These are phyloP conservation scores for Nakaseomyces delphensis DNA, from an alignment of 1,139 yeast genomes.

Conservation along the genomic window DNA sequence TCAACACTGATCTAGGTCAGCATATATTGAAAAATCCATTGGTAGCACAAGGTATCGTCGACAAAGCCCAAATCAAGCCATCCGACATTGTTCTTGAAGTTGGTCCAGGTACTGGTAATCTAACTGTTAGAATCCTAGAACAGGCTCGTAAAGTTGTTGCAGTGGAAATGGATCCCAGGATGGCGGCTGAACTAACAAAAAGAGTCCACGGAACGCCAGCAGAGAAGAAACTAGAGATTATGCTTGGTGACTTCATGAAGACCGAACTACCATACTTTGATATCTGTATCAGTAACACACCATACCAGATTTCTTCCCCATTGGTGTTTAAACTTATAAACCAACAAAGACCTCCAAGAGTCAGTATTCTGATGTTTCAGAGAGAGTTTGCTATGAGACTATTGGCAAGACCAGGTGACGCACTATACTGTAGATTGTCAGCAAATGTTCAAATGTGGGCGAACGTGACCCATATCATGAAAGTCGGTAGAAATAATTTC, in stretches of 20 bases:
- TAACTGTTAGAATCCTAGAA: constrained; percentile 86
- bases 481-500: constrained; percentile 92
- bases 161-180: constrained; percentile 97
- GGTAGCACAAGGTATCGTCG: constrained; percentile 96
- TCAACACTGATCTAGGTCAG: constrained; percentile 95
- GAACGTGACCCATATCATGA: constrained; percentile 94
- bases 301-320: constrained; percentile 95
- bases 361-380: constrained; percentile 94
- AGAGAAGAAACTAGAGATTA: constrained; percentile 81
- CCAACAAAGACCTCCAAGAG: constrained; percentile 91
- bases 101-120: constrained; percentile 99
- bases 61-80: constrained; percentile 87
- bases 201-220: constrained; percentile 95
- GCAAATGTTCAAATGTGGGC: constrained; percentile 99
- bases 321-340: constrained; percentile 84
- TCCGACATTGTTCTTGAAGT: constrained; percentile 91
- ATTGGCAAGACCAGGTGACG: constrained; percentile 91
- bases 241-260: constrained; percentile 93
- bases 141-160: constrained; percentile 83
- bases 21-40: constrained; percentile 93
- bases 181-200: constrained; percentile 97
- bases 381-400: constrained; percentile 91
- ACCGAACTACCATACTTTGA: constrained; percentile 93
- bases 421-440: constrained; percentile 81
- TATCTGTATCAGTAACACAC: constrained; percentile 93